Evolutionary conservation across 805 yeast genomes (phyloP).

Genomic region (Pichia nakasei): DNA sequence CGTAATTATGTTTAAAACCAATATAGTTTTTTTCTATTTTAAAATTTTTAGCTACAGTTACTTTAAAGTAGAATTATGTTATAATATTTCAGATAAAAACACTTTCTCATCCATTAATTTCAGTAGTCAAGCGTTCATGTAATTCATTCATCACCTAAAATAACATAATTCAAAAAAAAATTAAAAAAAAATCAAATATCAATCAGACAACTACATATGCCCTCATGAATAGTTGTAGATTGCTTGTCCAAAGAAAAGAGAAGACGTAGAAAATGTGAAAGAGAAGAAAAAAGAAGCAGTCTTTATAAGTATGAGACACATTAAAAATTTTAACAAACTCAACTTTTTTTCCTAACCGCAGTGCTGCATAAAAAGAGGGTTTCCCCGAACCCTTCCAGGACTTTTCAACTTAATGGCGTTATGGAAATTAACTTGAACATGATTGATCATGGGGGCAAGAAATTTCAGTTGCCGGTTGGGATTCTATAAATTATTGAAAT

Average conservation of each 20-base stretch:
- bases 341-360: too few species aligned
- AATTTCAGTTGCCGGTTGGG: too few species aligned
- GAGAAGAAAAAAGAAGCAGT: not conserved
- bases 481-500: too few species aligned
- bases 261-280: not conserved
- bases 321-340: too few species aligned
- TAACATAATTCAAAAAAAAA: not conserved
- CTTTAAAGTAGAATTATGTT: not conserved
- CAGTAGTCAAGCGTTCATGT: constrained; percentile 13
- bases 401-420: too few species aligned
- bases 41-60: not conserved
- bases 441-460: too few species aligned
- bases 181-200: not conserved
- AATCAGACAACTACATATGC: not conserved
- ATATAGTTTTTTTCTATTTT: too few species aligned
- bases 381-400: too few species aligned
- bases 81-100: constrained; percentile 7
- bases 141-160: constrained; percentile 6
- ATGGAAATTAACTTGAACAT: too few species aligned
- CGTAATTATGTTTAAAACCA: constrained; percentile 28
- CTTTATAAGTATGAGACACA: too few species aligned
- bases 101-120: constrained; percentile 10
- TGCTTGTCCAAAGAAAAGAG: too few species aligned
- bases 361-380: too few species aligned
- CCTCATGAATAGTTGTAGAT: not conserved